Conservation (phyloP, 345 rosid species). For the Eucalyptus decipiens region DNA sequence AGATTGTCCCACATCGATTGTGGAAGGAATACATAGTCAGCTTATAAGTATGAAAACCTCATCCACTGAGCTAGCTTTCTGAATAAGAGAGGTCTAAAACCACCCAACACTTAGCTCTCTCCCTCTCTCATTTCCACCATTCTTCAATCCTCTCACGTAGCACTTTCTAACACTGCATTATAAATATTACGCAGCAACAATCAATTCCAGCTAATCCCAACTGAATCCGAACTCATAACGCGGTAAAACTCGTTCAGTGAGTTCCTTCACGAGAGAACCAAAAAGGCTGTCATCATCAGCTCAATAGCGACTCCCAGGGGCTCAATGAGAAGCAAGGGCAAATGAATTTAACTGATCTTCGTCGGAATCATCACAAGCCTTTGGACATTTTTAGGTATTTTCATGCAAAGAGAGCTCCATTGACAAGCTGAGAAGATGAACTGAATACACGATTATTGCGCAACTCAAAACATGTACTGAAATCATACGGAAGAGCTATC, state of each 20-base stretch:
- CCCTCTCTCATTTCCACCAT: neutral
- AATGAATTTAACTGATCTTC: neutral
- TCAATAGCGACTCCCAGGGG: too few relatives aligned
- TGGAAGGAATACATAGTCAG: too few relatives aligned
- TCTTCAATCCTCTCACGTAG: neutral
- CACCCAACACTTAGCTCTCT: neutral
- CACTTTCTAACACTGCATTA: neutral
- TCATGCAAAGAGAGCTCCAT: neutral
- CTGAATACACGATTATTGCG: neutral
- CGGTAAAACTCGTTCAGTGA: neutral
- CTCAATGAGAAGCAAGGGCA: neutral
- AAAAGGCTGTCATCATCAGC: neutral
- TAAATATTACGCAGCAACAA: neutral
- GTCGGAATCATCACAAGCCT: neutral
- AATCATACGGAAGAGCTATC: neutral
- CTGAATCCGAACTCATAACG: neutral
- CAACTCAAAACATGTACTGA: neutral
- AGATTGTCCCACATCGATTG: too few relatives aligned
- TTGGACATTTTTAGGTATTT: neutral
- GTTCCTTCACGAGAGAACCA: neutral
- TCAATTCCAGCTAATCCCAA: neutral
- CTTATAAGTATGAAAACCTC: too few relatives aligned
- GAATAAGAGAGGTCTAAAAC: too few relatives aligned
- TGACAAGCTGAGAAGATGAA: neutral
- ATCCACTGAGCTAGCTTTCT: accelerated